Evolutionary conservation across 352 stramenopile species (phyloP).

Genomic region (Globisporangium mamillatum): DNA sequence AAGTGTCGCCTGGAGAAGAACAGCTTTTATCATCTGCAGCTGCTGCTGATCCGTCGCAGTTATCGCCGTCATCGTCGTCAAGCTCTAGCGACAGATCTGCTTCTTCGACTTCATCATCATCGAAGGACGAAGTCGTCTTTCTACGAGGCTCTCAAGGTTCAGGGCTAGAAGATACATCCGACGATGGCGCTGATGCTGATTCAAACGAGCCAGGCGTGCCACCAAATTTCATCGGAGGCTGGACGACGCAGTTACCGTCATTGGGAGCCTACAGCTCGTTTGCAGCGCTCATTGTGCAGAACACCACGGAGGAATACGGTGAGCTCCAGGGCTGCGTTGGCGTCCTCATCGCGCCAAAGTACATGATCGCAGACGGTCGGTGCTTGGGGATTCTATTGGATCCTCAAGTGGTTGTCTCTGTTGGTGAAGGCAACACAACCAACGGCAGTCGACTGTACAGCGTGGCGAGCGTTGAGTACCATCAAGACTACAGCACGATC

Average conservation of each 20-base stretch:
- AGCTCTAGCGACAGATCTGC: not conserved
- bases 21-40: not conserved
- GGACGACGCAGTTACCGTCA: slow-evolving; percentile 5
- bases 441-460: not conserved
- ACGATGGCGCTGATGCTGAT: not conserved
- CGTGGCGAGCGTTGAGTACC: slow-evolving; percentile 3
- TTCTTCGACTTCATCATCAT: not conserved
- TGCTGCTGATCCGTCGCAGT: not conserved
- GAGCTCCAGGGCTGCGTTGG: slow-evolving; percentile 13
- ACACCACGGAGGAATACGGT: slow-evolving; percentile 2
- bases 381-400: not conserved
- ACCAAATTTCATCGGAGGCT: slow-evolving; percentile 1
- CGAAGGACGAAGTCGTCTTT: not conserved
- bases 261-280: slow-evolving; percentile 8
- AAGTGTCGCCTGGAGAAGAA: not conserved
- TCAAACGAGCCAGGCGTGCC: not conserved
- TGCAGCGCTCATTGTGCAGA: slow-evolving; percentile 13
- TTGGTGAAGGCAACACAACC: not conserved
- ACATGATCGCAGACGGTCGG: slow-evolving; percentile 2
- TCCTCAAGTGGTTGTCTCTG: not conserved
- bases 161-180: not conserved
- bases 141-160: not conserved
- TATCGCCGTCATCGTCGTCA: not conserved
- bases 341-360: slow-evolving; percentile 12
- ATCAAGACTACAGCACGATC: slow-evolving; percentile 1